Evolutionary conservation across 306 rosid genomes (phyloP).

Genomic region (Styphnolobium japonicum): DNA sequence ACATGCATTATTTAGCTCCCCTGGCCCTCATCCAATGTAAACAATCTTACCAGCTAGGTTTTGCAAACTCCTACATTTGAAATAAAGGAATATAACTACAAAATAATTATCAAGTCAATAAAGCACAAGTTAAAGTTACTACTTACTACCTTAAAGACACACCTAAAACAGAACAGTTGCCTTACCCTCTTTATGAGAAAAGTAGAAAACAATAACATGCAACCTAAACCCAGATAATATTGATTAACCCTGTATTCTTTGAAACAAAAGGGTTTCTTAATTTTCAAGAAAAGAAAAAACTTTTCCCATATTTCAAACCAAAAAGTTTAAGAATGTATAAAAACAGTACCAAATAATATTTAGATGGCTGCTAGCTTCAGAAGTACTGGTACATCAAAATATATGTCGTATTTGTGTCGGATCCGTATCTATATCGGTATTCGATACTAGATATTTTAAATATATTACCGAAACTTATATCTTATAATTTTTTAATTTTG

Average conservation of each 20-base stretch:
- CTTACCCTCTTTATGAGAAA: background rate
- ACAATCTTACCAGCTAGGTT: background rate
- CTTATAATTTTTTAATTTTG: no score
- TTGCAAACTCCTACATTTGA: background rate
- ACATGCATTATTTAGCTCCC: background rate
- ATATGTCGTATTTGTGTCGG: no score
- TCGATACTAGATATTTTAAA: no score
- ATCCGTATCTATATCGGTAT: no score
- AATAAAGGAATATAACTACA: background rate
- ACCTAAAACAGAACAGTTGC: background rate
- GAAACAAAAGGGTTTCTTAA: background rate
- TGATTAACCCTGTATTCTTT: background rate
- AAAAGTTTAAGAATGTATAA: background rate
- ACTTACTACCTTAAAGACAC: background rate
- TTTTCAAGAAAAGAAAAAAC: background rate
- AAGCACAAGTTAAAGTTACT: background rate
- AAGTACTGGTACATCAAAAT: no score
- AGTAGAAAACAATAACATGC: background rate
- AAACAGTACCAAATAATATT: constrained; percentile 59
- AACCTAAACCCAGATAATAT: background rate
- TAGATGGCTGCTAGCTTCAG: constrained; percentile 57
- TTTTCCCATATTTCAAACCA: background rate
- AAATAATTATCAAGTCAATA: background rate
- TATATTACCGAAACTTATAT: no score
- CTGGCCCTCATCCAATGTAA: background rate